Percentiles rank a stretch among this genome's conserved stretches.
Evolutionary conservation across 129 eudicot genomes (phyloP).

Genomic region (Pittosporum tobira): DNA sequence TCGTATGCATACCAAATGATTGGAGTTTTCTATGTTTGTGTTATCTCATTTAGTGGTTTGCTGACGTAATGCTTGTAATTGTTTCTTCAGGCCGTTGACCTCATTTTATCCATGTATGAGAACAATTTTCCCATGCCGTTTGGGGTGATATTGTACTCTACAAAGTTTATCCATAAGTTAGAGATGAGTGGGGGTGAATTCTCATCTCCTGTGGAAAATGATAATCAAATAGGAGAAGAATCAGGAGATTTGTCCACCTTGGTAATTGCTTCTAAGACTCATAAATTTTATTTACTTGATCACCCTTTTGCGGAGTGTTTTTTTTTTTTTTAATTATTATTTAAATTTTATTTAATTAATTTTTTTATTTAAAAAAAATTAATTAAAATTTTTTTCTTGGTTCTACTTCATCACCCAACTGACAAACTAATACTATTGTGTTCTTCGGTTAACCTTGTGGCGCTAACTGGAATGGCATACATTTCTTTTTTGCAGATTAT

Average conservation of each 20-base stretch:
- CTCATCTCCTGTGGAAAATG: conserved; percentile 31
- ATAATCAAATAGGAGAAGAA: conserved; percentile 31
- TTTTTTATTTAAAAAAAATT: too few relatives aligned
- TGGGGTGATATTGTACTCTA: conserved; percentile 79
- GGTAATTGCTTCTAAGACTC: conserved; percentile 48
- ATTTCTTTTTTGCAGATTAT: conserved; percentile 57
- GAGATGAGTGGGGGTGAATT: conserved; percentile 62
- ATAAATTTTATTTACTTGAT: too few relatives aligned
- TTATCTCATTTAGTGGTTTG: not conserved
- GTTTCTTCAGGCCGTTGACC: conserved; percentile 73
- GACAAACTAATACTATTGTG: conserved; percentile 2
- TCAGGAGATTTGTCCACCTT: conserved; percentile 83
- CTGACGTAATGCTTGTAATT: conserved; percentile 4
- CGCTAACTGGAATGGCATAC: conserved; percentile 12
- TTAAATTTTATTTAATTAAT: too few relatives aligned
- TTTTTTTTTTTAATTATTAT: too few relatives aligned
- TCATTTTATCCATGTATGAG: conserved; percentile 54
- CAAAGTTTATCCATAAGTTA: conserved; percentile 44
- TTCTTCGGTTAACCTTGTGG: not conserved
- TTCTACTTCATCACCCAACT: not conserved
- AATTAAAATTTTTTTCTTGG: too few relatives aligned
- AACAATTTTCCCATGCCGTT: conserved; percentile 78
- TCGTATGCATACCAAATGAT: not conserved
- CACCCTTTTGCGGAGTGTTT: too few relatives aligned
- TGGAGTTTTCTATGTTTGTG: not conserved